Conservation (phyloP, 805 yeast genomes). For the Candida maris region DNA sequence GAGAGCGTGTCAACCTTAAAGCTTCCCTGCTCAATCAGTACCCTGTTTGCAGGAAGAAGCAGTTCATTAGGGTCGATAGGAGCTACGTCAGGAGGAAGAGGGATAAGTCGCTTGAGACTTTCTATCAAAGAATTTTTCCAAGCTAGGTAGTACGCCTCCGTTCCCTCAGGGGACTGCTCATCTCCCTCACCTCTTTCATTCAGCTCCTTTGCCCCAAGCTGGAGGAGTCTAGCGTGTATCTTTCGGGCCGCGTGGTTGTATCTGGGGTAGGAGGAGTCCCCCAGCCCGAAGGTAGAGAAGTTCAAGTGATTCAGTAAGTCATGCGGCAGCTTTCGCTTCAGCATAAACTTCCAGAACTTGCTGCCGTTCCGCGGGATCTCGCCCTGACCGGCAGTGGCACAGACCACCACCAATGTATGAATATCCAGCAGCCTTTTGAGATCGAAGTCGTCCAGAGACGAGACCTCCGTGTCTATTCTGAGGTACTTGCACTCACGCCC, state of each 20-base stretch:
- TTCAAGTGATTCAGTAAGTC: constrained; percentile 58
- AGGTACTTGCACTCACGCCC: constrained; percentile 52
- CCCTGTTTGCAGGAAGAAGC: constrained; percentile 35
- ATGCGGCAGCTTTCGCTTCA: constrained; percentile 57
- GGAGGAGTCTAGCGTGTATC: constrained; percentile 70
- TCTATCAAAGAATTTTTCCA: constrained; percentile 58
- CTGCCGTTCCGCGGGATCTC: constrained; percentile 77
- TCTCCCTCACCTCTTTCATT: constrained; percentile 83
- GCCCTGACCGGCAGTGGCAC: constrained; percentile 96
- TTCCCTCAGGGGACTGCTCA: constrained; percentile 73
- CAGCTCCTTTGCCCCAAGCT: constrained; percentile 76
- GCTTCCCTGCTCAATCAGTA: constrained; percentile 28
- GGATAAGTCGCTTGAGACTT: constrained; percentile 32
- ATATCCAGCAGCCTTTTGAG: constrained; percentile 50
- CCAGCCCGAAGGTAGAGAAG: constrained; percentile 81
- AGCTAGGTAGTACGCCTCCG: constrained; percentile 70
- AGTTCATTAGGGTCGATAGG: constrained; percentile 34
- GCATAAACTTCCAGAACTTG: constrained; percentile 70
- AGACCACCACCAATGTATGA: constrained; percentile 49
- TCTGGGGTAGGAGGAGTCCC: constrained; percentile 88
- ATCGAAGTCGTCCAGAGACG: constrained; percentile 59
- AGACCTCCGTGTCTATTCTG: constrained; percentile 45
- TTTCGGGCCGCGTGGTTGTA: constrained; percentile 87
- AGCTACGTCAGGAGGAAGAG: constrained; percentile 28
- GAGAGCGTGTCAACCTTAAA: constrained; percentile 30